Evolutionary conservation across 2,329 filamentous ascomycete species (phyloP), one percentile per base, ranked within the genome.

Genomic region (Colletotrichum eremochloae): DNA sequence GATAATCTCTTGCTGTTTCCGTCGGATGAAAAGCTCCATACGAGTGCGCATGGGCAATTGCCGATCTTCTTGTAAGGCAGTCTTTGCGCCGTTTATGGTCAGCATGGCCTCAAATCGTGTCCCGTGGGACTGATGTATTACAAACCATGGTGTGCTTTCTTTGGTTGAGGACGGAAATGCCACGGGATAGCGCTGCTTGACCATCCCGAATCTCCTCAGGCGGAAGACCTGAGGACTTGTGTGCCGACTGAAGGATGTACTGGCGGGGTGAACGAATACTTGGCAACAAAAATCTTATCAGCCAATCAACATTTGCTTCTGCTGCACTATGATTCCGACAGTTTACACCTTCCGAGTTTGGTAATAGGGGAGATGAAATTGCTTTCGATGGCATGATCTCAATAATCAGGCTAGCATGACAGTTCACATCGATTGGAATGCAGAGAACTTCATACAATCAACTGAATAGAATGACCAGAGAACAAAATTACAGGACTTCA

Each of bases 401-500:
- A 31, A 29, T 8, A 1, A 52, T 4, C 48, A 18, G 24, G 12
- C 12, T 7, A 1, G 24, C 48, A 29, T 15, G 5, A 12, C 12
- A 12, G 4, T 29, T 29, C n/a, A 9, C 5, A 29, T 6, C 48
- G 11, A 15, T 29, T 9, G 2, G 29, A 52, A 6, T 15, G 5
- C 24, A 0, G 5, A 31, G 2, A 31, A 4, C 29, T 31, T 18
- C 15, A 53, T 14, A 1, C 14, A 15, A 5, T 11, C 9, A 9
- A 9, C 2, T 9, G 0, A 3, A 18, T 12, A 4, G 2, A 31
- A 8, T 11, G 1, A 18, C 9, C 0, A 8, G 24, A 31, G 5
- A 18, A 9, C 1, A 18, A 18, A 20, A 18, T 18, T 4, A 14
- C 29, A 33, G 7, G 20, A 9, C 0, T 33, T 20, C 7, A 15